Evolutionary conservation across 768 basidiomycete species (phyloP).

Genomic region (Termitomyces bulborhizus): DNA sequence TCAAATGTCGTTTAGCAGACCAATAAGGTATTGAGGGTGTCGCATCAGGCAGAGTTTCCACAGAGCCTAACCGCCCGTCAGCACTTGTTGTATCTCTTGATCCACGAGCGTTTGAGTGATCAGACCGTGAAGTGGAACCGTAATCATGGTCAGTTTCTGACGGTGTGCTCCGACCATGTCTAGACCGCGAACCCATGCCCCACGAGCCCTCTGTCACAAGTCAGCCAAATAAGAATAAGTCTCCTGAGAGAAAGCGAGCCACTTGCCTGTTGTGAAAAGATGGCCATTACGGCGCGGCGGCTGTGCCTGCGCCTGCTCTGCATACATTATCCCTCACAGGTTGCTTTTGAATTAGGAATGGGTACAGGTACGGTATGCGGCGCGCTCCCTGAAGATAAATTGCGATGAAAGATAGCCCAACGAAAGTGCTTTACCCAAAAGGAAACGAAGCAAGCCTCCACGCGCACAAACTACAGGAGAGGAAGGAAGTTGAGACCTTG

Average conservation of each 20-base stretch:
- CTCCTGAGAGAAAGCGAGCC: neutral
- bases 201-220: slow-evolving; percentile 27
- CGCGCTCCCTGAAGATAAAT: slow-evolving; percentile 1
- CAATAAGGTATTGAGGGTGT: slow-evolving; percentile 74
- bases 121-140: slow-evolving; percentile 40
- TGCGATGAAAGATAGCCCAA: neutral
- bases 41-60: slow-evolving; percentile 39
- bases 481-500: neutral
- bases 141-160: slow-evolving; percentile 49
- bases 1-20: slow-evolving; percentile 87
- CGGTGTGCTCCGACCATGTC: slow-evolving; percentile 34
- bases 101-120: slow-evolving; percentile 31
- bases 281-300: slow-evolving; percentile 17
- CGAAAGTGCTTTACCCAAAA: neutral
- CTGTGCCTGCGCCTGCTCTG: slow-evolving; percentile 11
- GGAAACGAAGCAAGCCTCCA: neutral
- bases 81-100: slow-evolving; percentile 26
- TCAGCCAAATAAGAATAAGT: neutral
- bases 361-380: neutral
- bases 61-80: slow-evolving; percentile 33
- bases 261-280: slow-evolving; percentile 21
- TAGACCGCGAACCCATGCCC: slow-evolving; percentile 17
- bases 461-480: neutral
- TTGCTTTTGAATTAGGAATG: neutral
- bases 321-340: slow-evolving; percentile 8